Conservation (phyloP, 192 early-diverging fungal species). For the Podochytrium sp. region DNA sequence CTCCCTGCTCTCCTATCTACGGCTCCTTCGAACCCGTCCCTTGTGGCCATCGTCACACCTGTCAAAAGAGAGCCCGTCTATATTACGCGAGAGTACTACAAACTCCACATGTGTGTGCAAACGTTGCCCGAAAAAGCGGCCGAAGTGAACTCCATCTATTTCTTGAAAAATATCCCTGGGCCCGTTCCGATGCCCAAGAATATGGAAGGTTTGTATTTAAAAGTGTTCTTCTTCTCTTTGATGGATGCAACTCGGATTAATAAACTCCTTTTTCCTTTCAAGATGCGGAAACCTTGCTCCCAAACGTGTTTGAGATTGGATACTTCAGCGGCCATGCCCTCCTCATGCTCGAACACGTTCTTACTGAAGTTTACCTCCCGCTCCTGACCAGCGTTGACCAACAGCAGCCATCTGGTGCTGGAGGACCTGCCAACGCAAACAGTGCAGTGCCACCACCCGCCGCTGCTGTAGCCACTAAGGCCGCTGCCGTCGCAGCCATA, state of each 20-base stretch:
- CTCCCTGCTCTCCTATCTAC: too few species aligned
- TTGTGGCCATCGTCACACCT: too few species aligned
- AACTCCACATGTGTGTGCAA: conserved; percentile 51
- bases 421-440: conserved; percentile 18
- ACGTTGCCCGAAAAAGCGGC: conserved; percentile 55
- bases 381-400: conserved; percentile 47
- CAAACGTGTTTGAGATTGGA: conserved; percentile 54
- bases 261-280: background rate
- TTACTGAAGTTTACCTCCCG: conserved; percentile 62
- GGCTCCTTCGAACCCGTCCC: too few species aligned
- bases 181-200: conserved; percentile 44
- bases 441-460: background rate
- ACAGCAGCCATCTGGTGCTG: background rate
- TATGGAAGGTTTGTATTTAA: conserved; percentile 40
- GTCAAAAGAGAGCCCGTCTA: conserved; percentile 13
- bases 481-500: background rate
- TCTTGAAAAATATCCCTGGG: conserved; percentile 52
- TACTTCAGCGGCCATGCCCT: conserved; percentile 59
- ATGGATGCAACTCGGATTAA: background rate
- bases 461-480: background rate
- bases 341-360: conserved; percentile 59
- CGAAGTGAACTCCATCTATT: conserved; percentile 61
- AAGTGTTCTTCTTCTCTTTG: background rate
- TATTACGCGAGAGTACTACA: conserved; percentile 40
- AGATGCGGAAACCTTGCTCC: conserved; percentile 46